A percentile compares a stretch with the other conserved stretches of the same genome.
phyloP scores from a whole-genome alignment of 306 rosid species.

The Astragalus glycyphyllos region DNA sequence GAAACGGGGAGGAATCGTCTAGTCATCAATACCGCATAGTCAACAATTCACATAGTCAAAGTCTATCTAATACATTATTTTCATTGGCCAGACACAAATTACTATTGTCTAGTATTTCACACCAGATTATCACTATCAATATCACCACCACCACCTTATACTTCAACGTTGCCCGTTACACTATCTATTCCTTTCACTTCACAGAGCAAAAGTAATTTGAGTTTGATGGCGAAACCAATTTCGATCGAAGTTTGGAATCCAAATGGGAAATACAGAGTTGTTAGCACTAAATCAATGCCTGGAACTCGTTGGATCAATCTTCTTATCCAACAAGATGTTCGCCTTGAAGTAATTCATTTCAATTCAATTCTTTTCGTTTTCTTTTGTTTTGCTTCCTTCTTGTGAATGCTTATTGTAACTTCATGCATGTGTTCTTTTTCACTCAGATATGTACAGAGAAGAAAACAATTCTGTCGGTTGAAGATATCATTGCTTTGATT shows the following conservation, averaged over 20 bases:
- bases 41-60: constrained; percentile 9
- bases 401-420: not conserved
- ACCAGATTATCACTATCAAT: constrained; percentile 28
- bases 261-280: constrained; percentile 90
- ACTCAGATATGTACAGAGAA: constrained; percentile 86
- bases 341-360: constrained; percentile 69
- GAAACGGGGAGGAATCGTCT: constrained; percentile 25
- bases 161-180: not conserved
- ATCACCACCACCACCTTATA: no score
- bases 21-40: constrained; percentile 1
- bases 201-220: not conserved
- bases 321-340: constrained; percentile 84
- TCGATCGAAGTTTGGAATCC: constrained; percentile 96
- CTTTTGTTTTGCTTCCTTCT: not conserved
- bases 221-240: constrained; percentile 82
- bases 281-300: constrained; percentile 98
- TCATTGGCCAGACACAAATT: not conserved
- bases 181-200: not conserved
- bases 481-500: constrained; percentile 90
- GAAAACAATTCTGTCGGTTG: constrained; percentile 92
- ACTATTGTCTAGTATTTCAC: constrained; percentile 7
- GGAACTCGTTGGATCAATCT: constrained; percentile 99
- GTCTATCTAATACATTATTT: not conserved
- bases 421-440: not conserved
- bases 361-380: constrained; percentile 8